Evolutionary conservation across 345 rosid genomes (phyloP), one percentile per base, ranked within the genome.

Genomic region (Eucalyptus sp.): DNA sequence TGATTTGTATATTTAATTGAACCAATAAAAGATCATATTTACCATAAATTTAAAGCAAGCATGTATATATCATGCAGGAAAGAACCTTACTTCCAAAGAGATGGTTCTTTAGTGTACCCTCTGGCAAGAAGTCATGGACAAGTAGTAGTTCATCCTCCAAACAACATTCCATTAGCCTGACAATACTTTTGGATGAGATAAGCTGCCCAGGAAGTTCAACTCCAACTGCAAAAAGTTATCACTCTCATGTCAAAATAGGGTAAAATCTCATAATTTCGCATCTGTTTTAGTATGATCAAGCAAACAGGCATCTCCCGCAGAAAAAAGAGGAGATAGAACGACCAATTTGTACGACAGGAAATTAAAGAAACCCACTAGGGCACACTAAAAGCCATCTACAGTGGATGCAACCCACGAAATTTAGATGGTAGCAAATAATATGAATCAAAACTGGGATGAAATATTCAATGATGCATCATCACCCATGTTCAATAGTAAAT

Each of bases 11-110:
- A 25, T 20, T 22, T 60, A n/a, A 44, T 81, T 11, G 46, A 79
- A 41, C 10, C n/a, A 52, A n/a, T 46, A 60, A 84, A 37, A 84
- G 7, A 25, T 27, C 79, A 54, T 43, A 60, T 88, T 15, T 51
- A 13, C 20, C 31, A 62, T 62, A 62, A 62, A 29, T 62, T 62
- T 62, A 29, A 62, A 7, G 71, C 33, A 29, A 62, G 71, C 18
- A 62, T 62, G 71, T 62, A 29, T 13, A 13, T 13, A 62, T 29
- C 17, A 2, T 8, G 37, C 8, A 29, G n/a, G 71, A 62, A 62
- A 62, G 41, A 46, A 60, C 20, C 88, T 89, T 89, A 89, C 92
- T 89, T 66, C 90, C n/a, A 33, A 89, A 91, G 31, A 88, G 87
- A 50, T 86, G 90, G 43, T 91, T 71, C 49, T 89, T 31, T 58